phyloP scores from a whole-genome alignment of 2,329 filamentous ascomycete species.

The Talaromyces sp. region DNA sequence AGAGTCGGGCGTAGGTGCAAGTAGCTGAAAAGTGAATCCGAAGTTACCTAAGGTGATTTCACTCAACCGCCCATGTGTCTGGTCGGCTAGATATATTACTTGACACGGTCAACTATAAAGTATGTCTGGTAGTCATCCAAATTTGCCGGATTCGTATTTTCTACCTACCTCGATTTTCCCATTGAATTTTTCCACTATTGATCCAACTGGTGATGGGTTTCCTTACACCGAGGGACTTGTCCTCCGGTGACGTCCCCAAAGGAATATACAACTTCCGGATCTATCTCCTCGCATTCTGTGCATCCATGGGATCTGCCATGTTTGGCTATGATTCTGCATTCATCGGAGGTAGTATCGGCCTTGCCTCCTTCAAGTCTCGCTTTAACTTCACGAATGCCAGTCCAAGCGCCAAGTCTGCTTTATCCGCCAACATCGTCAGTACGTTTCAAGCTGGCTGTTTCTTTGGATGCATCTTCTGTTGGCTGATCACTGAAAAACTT shows the following conservation, averaged over 20 bases:
- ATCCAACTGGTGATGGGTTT: background rate
- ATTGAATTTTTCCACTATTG: background rate
- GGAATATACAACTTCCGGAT: conserved; percentile 12
- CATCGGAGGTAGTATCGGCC: conserved; percentile 9
- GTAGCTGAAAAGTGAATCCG: background rate
- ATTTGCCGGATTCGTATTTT: background rate
- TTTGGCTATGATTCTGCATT: conserved; percentile 18
- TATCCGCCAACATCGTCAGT: conserved; percentile 55
- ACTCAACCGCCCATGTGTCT: background rate
- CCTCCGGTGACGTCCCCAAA: conserved; percentile 3
- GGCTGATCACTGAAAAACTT: conserved; percentile 50
- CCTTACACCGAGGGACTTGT: conserved; percentile 3
- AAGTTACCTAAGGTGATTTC: background rate
- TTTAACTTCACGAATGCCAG: background rate
- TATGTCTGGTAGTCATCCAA: too few species aligned
- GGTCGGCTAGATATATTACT: background rate
- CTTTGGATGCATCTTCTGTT: conserved; percentile 21
- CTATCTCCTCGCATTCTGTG: conserved; percentile 9
- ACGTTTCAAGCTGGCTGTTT: conserved; percentile 69
- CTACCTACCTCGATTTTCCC: background rate
- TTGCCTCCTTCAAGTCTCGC: conserved; percentile 8
- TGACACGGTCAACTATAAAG: background rate
- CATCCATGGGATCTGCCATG: conserved; percentile 27
- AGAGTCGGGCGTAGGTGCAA: background rate
- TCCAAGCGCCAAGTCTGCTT: background rate